Conservation (phyloP, 164 flowering plant genomes). For the Stephania cephalantha region DNA sequence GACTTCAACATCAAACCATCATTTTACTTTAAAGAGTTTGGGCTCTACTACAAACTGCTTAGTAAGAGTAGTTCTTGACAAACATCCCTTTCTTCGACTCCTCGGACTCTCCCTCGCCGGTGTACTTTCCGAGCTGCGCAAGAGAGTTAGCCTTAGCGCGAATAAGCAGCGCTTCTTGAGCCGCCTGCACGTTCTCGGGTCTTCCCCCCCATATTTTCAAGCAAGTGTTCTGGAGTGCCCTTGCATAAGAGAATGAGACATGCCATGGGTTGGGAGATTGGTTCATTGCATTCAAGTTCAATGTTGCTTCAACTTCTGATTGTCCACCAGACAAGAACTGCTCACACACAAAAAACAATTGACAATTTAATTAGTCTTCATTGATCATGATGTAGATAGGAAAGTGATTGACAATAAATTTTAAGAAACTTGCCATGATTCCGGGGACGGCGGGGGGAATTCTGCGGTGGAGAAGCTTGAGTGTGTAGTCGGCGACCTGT, state of each 20-base stretch:
- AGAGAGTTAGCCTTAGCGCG: slow-evolving; percentile 88
- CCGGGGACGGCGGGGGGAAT: slow-evolving; percentile 85
- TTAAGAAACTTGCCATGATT: slow-evolving; percentile 60
- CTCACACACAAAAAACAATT: background rate
- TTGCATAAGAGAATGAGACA: slow-evolving; percentile 88
- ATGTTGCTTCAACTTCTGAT: slow-evolving; percentile 89
- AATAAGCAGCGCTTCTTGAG: slow-evolving; percentile 62
- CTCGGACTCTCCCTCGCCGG: slow-evolving; percentile 82
- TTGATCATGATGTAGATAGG: background rate
- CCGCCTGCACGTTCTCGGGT: slow-evolving; percentile 78
- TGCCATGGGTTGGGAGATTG: slow-evolving; percentile 89
- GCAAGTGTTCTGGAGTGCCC: slow-evolving; percentile 93
- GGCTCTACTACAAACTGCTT: slow-evolving; percentile 13
- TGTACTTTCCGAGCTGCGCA: slow-evolving; percentile 90
- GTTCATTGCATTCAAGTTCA: slow-evolving; percentile 92
- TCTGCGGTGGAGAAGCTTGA: slow-evolving; percentile 64
- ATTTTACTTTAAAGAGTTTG: background rate
- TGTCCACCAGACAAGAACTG: slow-evolving; percentile 98
- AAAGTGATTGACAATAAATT: too few species aligned
- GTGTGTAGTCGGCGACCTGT: slow-evolving; percentile 72
- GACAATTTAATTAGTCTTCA: background rate
- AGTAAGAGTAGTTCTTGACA: slow-evolving; percentile 77
- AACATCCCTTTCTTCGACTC: slow-evolving; percentile 81
- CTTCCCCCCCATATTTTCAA: slow-evolving; percentile 90
- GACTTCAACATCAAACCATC: slow-evolving; percentile 11